A percentile compares a stretch with the other conserved stretches of the same genome.
phyloP scores from a whole-genome alignment of 148 eudicot genomes.

The Cornus kousa region DNA sequence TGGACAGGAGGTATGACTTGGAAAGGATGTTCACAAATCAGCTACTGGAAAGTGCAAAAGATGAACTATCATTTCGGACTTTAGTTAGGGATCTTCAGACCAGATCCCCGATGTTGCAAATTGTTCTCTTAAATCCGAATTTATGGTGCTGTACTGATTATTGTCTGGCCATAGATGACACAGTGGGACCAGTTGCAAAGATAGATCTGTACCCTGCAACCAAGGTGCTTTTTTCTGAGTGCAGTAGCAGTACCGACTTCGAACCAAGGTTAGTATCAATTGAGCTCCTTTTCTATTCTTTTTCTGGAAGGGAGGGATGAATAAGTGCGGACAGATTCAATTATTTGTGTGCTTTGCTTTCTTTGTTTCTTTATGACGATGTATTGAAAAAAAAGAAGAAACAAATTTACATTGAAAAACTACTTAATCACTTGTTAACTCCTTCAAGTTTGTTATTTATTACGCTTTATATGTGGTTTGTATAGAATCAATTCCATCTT shows the following conservation, averaged over 20 bases:
- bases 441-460: not conserved
- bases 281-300: not conserved
- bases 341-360: not conserved
- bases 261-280: conserved; percentile 45
- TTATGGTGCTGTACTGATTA: conserved; percentile 67
- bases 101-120: conserved; percentile 51
- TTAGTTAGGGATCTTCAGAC: conserved; percentile 69
- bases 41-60: conserved; percentile 75
- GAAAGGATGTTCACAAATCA: conserved; percentile 88
- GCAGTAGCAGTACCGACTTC: conserved; percentile 25
- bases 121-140: conserved; percentile 80
- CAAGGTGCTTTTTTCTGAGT: conserved; percentile 64
- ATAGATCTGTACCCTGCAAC: conserved; percentile 59
- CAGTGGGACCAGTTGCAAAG: conserved; percentile 34
- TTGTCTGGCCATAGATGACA: conserved; percentile 34
- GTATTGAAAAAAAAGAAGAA: too few relatives aligned
- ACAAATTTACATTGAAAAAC: too few relatives aligned
- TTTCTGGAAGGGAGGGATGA: too few relatives aligned
- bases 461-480: too few relatives aligned
- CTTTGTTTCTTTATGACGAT: not conserved
- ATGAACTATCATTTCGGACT: conserved; percentile 83
- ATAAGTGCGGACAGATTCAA: not conserved
- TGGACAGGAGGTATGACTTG: conserved; percentile 66
- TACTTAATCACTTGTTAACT: too few relatives aligned
- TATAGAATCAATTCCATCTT: too few relatives aligned